phyloP scores from a whole-genome alignment of 768 basidiomycete species.

The Steccherinum ochraceum region DNA sequence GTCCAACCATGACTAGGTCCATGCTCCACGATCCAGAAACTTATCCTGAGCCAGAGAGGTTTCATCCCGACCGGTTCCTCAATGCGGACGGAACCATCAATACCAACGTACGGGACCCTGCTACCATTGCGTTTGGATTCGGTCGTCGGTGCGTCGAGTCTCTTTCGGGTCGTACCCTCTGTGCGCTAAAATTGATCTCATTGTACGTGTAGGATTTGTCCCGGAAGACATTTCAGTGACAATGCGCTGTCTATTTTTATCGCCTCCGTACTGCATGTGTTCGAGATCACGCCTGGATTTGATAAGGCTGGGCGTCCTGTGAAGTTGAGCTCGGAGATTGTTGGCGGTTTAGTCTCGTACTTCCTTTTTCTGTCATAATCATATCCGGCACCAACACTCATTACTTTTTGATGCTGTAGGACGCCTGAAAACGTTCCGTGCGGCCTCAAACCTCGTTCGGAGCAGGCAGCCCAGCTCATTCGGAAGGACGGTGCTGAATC shows the following conservation, averaged over 20 bases:
- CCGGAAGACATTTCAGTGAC: neutral
- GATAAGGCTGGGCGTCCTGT: neutral
- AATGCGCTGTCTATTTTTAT: slow-evolving; percentile 8
- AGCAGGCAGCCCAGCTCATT: neutral
- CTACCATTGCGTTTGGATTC: slow-evolving; percentile 1
- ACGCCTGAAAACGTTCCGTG: neutral
- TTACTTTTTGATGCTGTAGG: neutral
- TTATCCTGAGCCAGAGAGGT: neutral
- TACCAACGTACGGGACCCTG: neutral
- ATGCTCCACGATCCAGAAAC: neutral
- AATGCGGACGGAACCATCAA: neutral
- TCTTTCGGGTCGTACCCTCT: neutral
- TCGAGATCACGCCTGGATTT: slow-evolving; percentile 9
- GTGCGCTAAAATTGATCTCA: neutral
- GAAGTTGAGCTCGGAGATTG: neutral
- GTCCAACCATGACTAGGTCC: neutral
- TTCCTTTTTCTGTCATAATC: no score
- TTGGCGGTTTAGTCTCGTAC: neutral
- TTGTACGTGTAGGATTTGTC: neutral
- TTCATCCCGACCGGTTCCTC: neutral
- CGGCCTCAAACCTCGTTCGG: neutral
- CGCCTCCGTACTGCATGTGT: slow-evolving; percentile 8
- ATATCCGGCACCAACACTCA: neutral
- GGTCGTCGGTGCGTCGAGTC: slow-evolving; percentile 1
- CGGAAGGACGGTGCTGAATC: no score